Conservation (phyloP, 768 basidiomycete genomes). For the Lentinula edodes region DNA sequence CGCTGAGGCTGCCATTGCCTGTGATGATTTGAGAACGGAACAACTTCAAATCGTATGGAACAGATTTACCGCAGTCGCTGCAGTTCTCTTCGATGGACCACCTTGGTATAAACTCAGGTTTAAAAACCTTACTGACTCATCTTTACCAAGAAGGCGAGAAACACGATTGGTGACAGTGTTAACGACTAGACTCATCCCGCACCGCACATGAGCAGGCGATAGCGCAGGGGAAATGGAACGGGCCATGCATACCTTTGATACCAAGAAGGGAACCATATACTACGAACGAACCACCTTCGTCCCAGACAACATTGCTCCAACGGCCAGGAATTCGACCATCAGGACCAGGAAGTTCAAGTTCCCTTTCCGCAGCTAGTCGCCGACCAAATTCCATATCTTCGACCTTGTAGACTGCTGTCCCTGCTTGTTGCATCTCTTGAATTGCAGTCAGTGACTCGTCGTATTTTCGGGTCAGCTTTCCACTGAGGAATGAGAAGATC, state of each 20-base stretch:
- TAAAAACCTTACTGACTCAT: conserved; percentile 87
- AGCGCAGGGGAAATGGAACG: neutral
- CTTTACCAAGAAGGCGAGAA: conserved; percentile 82
- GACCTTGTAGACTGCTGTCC: conserved; percentile 84
- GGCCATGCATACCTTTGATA: conserved; percentile 69
- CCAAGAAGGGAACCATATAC: conserved; percentile 92
- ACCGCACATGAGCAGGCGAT: conserved; percentile 69
- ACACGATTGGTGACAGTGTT: conserved; percentile 95
- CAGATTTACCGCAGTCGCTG: conserved; percentile 69
- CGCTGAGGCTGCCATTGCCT: conserved; percentile 94
- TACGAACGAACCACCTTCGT: conserved; percentile 93
- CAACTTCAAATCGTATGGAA: neutral
- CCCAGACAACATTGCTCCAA: conserved; percentile 93
- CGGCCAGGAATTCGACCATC: conserved; percentile 68
- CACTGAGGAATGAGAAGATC: conserved; percentile 85
- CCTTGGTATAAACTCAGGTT: conserved; percentile 92
- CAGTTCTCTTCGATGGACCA: conserved; percentile 76
- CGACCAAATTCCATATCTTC: conserved; percentile 99
- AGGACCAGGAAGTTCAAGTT: conserved; percentile 77
- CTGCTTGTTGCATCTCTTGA: conserved; percentile 99
- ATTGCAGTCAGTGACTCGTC: conserved; percentile 91
- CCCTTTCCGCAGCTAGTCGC: conserved; percentile 86
- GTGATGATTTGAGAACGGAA: neutral
- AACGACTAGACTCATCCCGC: conserved; percentile 80
- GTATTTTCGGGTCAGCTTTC: conserved; percentile 88